Evolutionary conservation across 768 basidiomycete genomes (phyloP).

Genomic region (Podaxis mareebaensis): DNA sequence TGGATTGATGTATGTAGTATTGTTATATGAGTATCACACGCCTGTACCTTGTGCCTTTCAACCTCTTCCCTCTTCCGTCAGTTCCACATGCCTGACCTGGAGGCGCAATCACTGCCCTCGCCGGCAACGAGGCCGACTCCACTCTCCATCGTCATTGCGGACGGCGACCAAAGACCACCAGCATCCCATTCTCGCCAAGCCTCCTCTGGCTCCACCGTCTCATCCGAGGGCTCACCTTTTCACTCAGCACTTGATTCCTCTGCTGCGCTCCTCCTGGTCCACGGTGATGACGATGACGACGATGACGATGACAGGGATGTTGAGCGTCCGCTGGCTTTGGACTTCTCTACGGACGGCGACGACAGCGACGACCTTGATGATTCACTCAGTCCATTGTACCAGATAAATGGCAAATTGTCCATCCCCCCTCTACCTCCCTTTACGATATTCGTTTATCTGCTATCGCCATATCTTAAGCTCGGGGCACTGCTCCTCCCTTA

Average conservation of each 20-base stretch:
- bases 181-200: neutral
- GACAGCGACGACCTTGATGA: constrained; percentile 48
- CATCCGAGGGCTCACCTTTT: constrained; percentile 23
- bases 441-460: constrained; percentile 66
- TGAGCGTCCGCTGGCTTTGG: constrained; percentile 30
- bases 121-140: neutral
- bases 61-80: neutral
- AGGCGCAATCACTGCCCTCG: neutral
- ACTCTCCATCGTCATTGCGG: constrained; percentile 1
- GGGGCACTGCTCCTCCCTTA: constrained; percentile 67
- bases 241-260: constrained; percentile 38
- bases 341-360: constrained; percentile 33
- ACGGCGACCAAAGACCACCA: neutral
- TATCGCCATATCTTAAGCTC: constrained; percentile 68
- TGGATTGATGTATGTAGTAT: neutral
- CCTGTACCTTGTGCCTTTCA: constrained; percentile 1
- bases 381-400: constrained; percentile 45
- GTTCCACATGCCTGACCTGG: constrained; percentile 7
- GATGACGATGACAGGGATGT: constrained; percentile 27
- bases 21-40: neutral
- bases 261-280: constrained; percentile 64
- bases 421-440: constrained; percentile 57
- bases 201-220: neutral
- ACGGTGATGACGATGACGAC: constrained; percentile 47
- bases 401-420: constrained; percentile 37